A percentile compares a stretch with the other conserved stretches of the same genome.
phyloP scores from a whole-genome alignment of 305 asterid species.

The Fraxinus greggii region DNA sequence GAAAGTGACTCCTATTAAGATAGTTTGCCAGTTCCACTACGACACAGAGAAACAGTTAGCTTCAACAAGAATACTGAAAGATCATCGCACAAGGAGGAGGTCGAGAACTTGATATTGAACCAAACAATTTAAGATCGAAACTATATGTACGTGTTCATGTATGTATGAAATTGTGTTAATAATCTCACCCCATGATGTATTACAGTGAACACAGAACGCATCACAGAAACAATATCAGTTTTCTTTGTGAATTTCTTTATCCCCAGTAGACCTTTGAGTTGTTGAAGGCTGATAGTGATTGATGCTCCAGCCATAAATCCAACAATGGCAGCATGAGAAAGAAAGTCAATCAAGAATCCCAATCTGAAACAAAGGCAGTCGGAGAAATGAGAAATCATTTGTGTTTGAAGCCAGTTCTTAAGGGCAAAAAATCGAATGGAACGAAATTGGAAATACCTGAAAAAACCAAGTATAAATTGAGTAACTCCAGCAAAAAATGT shows the following conservation, averaged over 20 bases:
- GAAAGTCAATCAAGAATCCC: slow-evolving; percentile 64
- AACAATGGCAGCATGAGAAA: slow-evolving; percentile 51
- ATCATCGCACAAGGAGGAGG: background rate
- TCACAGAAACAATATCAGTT: slow-evolving; percentile 44
- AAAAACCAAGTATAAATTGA: slow-evolving; percentile 51
- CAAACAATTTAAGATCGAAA: background rate
- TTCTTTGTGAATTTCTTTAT: slow-evolving; percentile 49
- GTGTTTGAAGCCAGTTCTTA: background rate
- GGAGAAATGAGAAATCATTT: background rate
- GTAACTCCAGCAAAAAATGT: slow-evolving; percentile 62
- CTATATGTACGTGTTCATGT: background rate
- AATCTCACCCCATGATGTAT: slow-evolving; percentile 45
- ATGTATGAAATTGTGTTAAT: background rate
- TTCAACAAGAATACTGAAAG: background rate
- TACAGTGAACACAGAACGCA: slow-evolving; percentile 39
- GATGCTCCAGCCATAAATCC: slow-evolving; percentile 65
- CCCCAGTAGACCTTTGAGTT: slow-evolving; percentile 53
- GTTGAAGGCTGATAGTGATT: slow-evolving; percentile 53
- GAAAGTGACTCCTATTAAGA: slow-evolving; percentile 51
- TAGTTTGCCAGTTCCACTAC: slow-evolving; percentile 81
- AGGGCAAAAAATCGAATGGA: background rate
- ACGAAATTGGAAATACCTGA: slow-evolving; percentile 37
- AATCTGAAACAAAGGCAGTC: slow-evolving; percentile 30
- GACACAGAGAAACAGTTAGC: background rate
- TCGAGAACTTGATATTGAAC: background rate